Evolutionary conservation across 2,329 filamentous ascomycete species (phyloP), one percentile per base, ranked within the genome.

Genomic region (Scleromitrula shiraiana): DNA sequence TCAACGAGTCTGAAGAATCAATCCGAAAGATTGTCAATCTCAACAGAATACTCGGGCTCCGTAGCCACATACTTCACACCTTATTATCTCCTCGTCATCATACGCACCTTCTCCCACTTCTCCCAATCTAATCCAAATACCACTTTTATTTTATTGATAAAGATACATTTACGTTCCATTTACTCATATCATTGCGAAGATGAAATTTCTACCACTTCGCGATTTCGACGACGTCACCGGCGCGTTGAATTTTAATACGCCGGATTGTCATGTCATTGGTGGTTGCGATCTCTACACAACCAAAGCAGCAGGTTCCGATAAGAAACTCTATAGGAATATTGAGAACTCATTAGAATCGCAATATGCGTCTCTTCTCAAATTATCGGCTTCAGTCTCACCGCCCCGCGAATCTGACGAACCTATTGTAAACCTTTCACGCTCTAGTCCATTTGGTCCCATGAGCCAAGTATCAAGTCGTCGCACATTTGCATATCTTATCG

Each of bases 231-330:
- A 85, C 67, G 86, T 97, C 57, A 91, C 89, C 52, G 85, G 85
- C 70, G 87, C 91, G 54, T 81, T 98, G 64, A 97, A 95, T 65
- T 97, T 97, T 73, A 88, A 93, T 62, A 96, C 91, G 1, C 81
- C 86, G 43, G 91, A 97, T 65, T 90, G 88, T 64, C 87, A 91
- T 58, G 85, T 98, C 52, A 84, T 89, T 23, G 93, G 93, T 59
- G 87, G 88, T 56, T 97, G 91, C 74, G 93, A 98, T 67, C 77
- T 97, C 15, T 98, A 96, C 73, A 97, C 91, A 8, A 96, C 90
- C 22, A 98, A 98, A 69, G 90, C 93, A 24, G 89, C 91, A 47
- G 89, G 90, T 38, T 83, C 84, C 54, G 93, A 98, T 66, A 96
- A 96, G 77, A 97, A 97, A 65, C 75, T 98, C 7, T 96, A 96